Conservation (phyloP, 1,284 basidiomycete genomes). For the Gymnopus androsaceus region DNA sequence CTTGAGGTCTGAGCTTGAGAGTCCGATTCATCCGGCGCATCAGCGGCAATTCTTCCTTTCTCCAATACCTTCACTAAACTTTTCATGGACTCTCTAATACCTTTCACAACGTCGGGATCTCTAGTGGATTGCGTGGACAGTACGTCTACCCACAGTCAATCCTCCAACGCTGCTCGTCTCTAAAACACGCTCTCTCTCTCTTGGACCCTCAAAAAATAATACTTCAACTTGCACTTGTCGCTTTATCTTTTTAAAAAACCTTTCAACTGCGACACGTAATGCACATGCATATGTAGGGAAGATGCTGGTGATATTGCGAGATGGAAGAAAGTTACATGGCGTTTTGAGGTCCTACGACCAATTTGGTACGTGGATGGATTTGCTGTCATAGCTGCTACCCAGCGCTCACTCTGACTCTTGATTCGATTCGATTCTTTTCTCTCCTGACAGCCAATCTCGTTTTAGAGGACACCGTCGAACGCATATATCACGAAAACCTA, state of each 20-base stretch:
- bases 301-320: constrained; percentile 95
- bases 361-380: constrained; percentile 94
- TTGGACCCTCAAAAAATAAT: constrained; percentile 13
- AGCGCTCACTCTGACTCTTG: no score
- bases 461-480: constrained; percentile 86
- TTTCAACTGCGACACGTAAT: constrained; percentile 28
- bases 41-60: neutral
- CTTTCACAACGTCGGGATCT: constrained; percentile 95
- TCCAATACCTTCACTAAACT: neutral
- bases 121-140: constrained; percentile 98
- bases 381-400: no score
- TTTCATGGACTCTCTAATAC: constrained; percentile 89
- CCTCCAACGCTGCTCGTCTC: constrained; percentile 16
- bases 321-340: constrained; percentile 95
- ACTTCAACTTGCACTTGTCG: neutral
- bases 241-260: neutral
- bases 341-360: constrained; percentile 98
- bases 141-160: constrained; percentile 74
- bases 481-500: constrained; percentile 78
- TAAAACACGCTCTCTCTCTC: constrained; percentile 25
- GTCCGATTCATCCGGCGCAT: no score
- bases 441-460: constrained; percentile 89
- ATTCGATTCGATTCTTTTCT: no score
- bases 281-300: constrained; percentile 89
- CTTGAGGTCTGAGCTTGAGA: no score